Evolutionary conservation across 164 flowering plant genomes (phyloP).

Genomic region (Euptelea pleiosperma): DNA sequence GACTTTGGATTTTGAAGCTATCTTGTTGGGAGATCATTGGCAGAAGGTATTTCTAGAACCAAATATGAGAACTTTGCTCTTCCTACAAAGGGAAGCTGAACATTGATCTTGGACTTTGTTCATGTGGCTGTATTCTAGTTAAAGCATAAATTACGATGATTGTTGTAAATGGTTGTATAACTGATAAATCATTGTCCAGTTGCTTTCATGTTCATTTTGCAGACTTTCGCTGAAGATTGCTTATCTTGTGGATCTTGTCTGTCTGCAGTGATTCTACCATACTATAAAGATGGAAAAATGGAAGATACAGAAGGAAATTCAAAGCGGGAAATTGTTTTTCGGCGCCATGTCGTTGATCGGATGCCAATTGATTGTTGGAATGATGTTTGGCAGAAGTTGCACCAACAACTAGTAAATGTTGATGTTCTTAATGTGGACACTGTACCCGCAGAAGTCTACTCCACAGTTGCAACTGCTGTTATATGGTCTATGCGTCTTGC

Average conservation of each 20-base stretch:
- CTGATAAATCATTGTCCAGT: not conserved
- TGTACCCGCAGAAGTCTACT: constrained; percentile 80
- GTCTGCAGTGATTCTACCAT: constrained; percentile 77
- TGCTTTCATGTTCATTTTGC: not conserved
- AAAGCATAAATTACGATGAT: too few species aligned
- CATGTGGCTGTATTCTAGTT: too few species aligned
- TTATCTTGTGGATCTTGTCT: constrained; percentile 9
- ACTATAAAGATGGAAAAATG: constrained; percentile 64
- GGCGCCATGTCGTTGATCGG: constrained; percentile 81
- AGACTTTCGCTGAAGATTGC: not conserved
- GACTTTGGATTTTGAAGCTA: too few species aligned
- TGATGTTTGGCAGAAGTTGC: constrained; percentile 93
- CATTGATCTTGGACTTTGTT: too few species aligned
- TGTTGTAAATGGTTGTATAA: too few species aligned
- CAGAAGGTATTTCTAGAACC: too few species aligned
- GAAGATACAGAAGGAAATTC: constrained; percentile 31
- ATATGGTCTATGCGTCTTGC: constrained; percentile 96
- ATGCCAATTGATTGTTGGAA: constrained; percentile 98
- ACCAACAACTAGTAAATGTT: constrained; percentile 85
- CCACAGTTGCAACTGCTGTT: constrained; percentile 82
- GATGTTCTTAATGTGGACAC: constrained; percentile 71
- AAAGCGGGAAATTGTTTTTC: constrained; percentile 60
- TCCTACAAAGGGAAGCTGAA: too few species aligned
- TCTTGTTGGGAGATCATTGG: too few species aligned
- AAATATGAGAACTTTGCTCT: too few species aligned